These are phyloP conservation scores for Smittium culicis DNA, from an alignment of 371 early-diverging fungal genomes.

Conservation along the genomic window DNA sequence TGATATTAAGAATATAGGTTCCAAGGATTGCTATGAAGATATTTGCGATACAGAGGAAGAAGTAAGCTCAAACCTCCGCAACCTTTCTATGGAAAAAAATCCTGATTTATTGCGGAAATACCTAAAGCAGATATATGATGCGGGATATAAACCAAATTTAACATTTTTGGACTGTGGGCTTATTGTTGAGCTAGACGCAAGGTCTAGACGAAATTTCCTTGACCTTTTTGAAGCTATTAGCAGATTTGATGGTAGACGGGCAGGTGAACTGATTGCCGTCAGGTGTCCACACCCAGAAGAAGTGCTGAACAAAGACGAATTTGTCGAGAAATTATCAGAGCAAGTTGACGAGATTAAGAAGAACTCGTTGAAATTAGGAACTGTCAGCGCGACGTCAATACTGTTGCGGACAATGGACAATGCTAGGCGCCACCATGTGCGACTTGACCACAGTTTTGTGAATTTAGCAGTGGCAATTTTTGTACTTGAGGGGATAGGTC, in stretches of 20 bases:
- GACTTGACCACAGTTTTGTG: constrained; percentile 83
- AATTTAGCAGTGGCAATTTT: constrained; percentile 81
- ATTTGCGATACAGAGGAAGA: constrained; percentile 5
- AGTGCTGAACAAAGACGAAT: constrained; percentile 58
- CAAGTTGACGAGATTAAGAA: constrained; percentile 52
- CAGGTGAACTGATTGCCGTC: constrained; percentile 75
- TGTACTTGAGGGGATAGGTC: constrained; percentile 86
- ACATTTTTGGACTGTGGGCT: constrained; percentile 86
- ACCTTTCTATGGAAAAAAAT: constrained; percentile 17
- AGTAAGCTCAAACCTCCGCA: background rate
- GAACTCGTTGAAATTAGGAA: constrained; percentile 59
- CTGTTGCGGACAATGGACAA: constrained; percentile 60
- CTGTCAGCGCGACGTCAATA: constrained; percentile 63
- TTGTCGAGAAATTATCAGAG: constrained; percentile 59
- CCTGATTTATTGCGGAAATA: constrained; percentile 37
- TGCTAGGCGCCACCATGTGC: constrained; percentile 81
- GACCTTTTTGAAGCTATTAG: constrained; percentile 80
- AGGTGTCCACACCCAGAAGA: constrained; percentile 60
- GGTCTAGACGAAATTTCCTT: constrained; percentile 66
- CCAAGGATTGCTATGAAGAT: background rate
- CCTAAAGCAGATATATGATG: constrained; percentile 36
- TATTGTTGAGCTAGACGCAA: constrained; percentile 53
- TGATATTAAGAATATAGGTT: too few species aligned
- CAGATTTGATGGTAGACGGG: constrained; percentile 64
- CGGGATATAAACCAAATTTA: constrained; percentile 60